A percentile compares a stretch with the other conserved stretches of the same genome.
Conservation (phyloP, 371 early-diverging fungal species). For the Entomophthora muscae region DNA sequence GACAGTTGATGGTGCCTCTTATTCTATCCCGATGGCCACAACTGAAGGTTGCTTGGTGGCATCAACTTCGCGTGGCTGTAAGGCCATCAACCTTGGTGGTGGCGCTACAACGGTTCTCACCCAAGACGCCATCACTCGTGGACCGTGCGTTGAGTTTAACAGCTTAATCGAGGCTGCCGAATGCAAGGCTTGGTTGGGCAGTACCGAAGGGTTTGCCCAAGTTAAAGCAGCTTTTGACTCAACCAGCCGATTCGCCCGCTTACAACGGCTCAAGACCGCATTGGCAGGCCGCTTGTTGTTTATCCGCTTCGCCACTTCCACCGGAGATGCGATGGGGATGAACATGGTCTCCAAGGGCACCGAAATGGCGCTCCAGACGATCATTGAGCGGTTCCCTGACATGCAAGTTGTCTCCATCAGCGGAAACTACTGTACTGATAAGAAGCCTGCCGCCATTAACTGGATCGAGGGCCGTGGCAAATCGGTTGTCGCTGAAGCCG, state of each 20-base stretch:
- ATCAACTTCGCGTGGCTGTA: slow-evolving; percentile 89
- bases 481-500: slow-evolving; percentile 77
- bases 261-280: slow-evolving; percentile 64
- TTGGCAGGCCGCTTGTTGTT: slow-evolving; percentile 70
- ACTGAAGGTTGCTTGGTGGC: slow-evolving; percentile 95
- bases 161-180: slow-evolving; percentile 39
- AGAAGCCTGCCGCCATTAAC: slow-evolving; percentile 94
- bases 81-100: slow-evolving; percentile 79
- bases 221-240: slow-evolving; percentile 69
- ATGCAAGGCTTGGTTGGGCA: slow-evolving; percentile 60
- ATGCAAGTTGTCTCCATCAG: slow-evolving; percentile 70
- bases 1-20: slow-evolving; percentile 51
- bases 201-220: slow-evolving; percentile 31
- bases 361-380: slow-evolving; percentile 49
- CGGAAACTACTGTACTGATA: slow-evolving; percentile 95
- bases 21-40: slow-evolving; percentile 91
- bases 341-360: slow-evolving; percentile 98
- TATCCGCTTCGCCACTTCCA: slow-evolving; percentile 75
- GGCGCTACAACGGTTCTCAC: slow-evolving; percentile 75
- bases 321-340: slow-evolving; percentile 99
- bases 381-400: slow-evolving; percentile 41
- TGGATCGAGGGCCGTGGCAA: slow-evolving; percentile 97
- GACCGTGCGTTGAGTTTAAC: slow-evolving; percentile 80
- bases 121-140: slow-evolving; percentile 86
- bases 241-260: slow-evolving; percentile 75